Evolutionary conservation across 495 filamentous ascomycete genomes (phyloP), one percentile per base, ranked within the genome.

Genomic region (Neurospora sp.): DNA sequence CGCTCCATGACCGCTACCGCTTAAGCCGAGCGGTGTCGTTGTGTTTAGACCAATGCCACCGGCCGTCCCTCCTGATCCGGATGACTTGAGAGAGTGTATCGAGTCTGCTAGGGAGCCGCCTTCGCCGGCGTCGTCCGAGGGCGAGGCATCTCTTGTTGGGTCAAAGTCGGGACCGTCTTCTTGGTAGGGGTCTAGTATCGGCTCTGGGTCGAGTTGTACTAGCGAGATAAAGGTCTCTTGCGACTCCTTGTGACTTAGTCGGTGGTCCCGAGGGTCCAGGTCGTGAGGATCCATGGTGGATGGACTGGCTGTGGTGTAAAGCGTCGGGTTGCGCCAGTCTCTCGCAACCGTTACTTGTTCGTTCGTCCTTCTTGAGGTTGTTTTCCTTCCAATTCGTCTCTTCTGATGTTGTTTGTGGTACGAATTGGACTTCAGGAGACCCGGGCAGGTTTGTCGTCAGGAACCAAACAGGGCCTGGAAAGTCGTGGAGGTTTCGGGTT

Each of bases 181-280:
- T 91, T 89, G 70, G 79, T 82, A 74, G 88, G 85, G 71, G 37
- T 49, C 46, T 5, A 38, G 66, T 20, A 87, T 83, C 0, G 94
- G 94, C 11, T 90, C 89, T 11, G 94, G 94, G 60, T 96, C 94
- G 38, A 97, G 83, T 73, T 94, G 88, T 71, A 91, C 86, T 76
- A 97, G 88, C 38, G 91, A 93, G 41, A 89, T 80, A 49, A 90
- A 82, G 5, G 90, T 85, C 41, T 86, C 83, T 70, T 84, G 79
- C n/a, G 86, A 87, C 23, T 82, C 84, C 38, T 78, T 81, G 27
- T 62, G 54, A 62, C 54, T 62, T 35, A 62, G 27, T 62, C 12
- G 54, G 14, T 62, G 54, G 54, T 62, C 54, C 27, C 54, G 54
- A 62, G 76, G 72, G 72, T 76, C 73, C 62, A 84, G 72, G 31